Evolutionary conservation across 192 early-diverging fungal genomes (phyloP).

Genomic region (Mortierella claussenii): DNA sequence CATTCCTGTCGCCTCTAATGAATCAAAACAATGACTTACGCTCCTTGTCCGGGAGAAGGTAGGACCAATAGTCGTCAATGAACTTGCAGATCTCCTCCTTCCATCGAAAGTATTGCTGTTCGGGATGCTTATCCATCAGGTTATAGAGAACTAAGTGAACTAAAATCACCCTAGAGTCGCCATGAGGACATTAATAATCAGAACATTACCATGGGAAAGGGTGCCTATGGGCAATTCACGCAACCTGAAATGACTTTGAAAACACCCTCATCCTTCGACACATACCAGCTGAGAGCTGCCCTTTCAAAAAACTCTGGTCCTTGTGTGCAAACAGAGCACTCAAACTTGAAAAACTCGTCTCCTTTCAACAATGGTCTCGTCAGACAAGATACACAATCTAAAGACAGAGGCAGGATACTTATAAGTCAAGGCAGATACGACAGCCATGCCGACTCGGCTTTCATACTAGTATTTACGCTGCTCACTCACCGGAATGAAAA

Average conservation of each 20-base stretch:
- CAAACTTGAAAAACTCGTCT: slow-evolving; percentile 81
- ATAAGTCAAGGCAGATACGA: too few species aligned
- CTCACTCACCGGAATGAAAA: slow-evolving; percentile 76
- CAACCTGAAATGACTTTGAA: too few species aligned
- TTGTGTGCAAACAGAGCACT: slow-evolving; percentile 77
- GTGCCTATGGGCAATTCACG: background rate
- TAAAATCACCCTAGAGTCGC: slow-evolving; percentile 54
- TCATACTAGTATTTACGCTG: too few species aligned
- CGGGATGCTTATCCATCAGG: slow-evolving; percentile 68
- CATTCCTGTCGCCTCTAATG: too few species aligned
- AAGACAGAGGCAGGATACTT: background rate
- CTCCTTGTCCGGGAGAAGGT: slow-evolving; percentile 72
- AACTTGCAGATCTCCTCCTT: slow-evolving; percentile 84
- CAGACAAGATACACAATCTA: slow-evolving; percentile 73
- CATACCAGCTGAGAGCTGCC: slow-evolving; percentile 74
- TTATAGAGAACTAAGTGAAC: slow-evolving; percentile 83
- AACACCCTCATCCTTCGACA: too few species aligned
- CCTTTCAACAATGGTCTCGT: slow-evolving; percentile 70
- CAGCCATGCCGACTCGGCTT: background rate
- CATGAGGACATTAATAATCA: background rate
- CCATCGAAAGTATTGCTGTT: slow-evolving; percentile 79
- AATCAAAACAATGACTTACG: too few species aligned
- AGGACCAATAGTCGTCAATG: slow-evolving; percentile 80
- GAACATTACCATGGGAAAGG: background rate
- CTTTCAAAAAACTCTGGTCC: slow-evolving; percentile 73